Percentiles rank a stretch among this genome's conserved stretches.
phyloP scores from a whole-genome alignment of 306 rosid genomes.

The Malus sylvestris region DNA sequence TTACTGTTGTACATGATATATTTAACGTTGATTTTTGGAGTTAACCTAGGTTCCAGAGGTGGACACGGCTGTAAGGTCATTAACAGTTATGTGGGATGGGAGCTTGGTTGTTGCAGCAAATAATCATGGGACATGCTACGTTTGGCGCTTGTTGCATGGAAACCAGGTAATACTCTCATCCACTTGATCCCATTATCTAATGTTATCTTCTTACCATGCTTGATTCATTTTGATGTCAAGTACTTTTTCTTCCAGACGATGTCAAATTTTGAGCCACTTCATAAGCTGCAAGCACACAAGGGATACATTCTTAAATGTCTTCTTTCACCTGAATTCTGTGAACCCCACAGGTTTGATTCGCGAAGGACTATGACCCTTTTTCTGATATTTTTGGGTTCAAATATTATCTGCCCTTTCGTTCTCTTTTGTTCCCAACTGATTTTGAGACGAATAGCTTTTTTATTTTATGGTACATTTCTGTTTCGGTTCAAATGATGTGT shows the following conservation, averaged over 20 bases:
- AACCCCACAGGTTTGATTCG: slow-evolving; percentile 72
- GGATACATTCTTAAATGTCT: slow-evolving; percentile 97
- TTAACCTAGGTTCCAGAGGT: slow-evolving; percentile 90
- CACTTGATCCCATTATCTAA: background rate
- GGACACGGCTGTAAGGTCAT: slow-evolving; percentile 94
- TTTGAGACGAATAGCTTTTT: background rate
- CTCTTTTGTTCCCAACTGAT: background rate
- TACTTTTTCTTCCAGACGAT: slow-evolving; percentile 60
- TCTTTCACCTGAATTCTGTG: slow-evolving; percentile 94
- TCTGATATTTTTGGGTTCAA: background rate
- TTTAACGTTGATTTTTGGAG: slow-evolving; percentile 18
- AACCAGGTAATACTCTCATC: slow-evolving; percentile 59
- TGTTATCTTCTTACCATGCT: background rate
- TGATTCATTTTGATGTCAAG: slow-evolving; percentile 15
- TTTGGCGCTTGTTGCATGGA: slow-evolving; percentile 94
- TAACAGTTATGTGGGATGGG: slow-evolving; percentile 99
- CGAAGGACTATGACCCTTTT: background rate
- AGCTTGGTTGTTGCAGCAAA: slow-evolving; percentile 99
- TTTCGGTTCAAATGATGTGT: background rate
- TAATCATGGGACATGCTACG: slow-evolving; percentile 94
- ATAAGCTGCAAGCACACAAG: slow-evolving; percentile 94
- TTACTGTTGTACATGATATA: background rate
- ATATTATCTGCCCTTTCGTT: background rate
- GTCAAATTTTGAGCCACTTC: slow-evolving; percentile 99
- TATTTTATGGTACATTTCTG: slow-evolving; percentile 1